Evolutionary conservation across 2,329 filamentous ascomycete species (phyloP).

Genomic region (Botrytis byssoidea): DNA sequence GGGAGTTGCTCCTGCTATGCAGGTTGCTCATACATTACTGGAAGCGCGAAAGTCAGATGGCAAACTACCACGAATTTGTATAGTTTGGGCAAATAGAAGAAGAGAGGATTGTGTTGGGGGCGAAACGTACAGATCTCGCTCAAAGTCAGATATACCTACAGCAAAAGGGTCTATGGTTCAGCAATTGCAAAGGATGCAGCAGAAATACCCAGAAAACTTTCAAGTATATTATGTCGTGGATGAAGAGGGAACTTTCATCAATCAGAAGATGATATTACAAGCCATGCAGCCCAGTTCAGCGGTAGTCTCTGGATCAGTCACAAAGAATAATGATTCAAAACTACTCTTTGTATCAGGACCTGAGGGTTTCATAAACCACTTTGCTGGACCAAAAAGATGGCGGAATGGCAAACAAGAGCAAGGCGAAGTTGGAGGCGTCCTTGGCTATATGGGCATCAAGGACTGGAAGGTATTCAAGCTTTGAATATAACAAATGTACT

Average conservation of each 20-base stretch:
- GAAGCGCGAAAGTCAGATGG: slow-evolving; percentile 40
- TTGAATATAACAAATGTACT: slow-evolving; percentile 24
- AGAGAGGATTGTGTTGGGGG: slow-evolving; percentile 65
- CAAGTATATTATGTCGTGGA: slow-evolving; percentile 77
- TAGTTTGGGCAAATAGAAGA: slow-evolving; percentile 79
- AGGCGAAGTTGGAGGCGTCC: slow-evolving; percentile 68
- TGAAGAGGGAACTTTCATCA: slow-evolving; percentile 69
- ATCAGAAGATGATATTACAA: slow-evolving; percentile 50
- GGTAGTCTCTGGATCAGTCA: too few species aligned
- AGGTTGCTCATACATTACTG: slow-evolving; percentile 66
- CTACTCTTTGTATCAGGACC: slow-evolving; percentile 49
- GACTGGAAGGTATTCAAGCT: slow-evolving; percentile 41
- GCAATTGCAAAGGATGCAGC: slow-evolving; percentile 63
- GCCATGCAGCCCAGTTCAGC: background rate
- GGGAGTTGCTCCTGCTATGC: slow-evolving; percentile 85
- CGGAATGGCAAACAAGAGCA: slow-evolving; percentile 65
- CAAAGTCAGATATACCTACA: background rate
- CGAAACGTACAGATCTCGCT: slow-evolving; percentile 45
- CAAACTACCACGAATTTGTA: slow-evolving; percentile 53
- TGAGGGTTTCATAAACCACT: slow-evolving; percentile 16
- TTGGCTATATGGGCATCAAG: slow-evolving; percentile 54
- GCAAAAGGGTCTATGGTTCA: slow-evolving; percentile 49
- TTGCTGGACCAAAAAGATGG: slow-evolving; percentile 17
- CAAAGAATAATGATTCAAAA: slow-evolving; percentile 30
- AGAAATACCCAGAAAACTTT: slow-evolving; percentile 54